Evolutionary conservation across 148 eudicot species (phyloP).

Genomic region (Vaccinium macrocarpon): DNA sequence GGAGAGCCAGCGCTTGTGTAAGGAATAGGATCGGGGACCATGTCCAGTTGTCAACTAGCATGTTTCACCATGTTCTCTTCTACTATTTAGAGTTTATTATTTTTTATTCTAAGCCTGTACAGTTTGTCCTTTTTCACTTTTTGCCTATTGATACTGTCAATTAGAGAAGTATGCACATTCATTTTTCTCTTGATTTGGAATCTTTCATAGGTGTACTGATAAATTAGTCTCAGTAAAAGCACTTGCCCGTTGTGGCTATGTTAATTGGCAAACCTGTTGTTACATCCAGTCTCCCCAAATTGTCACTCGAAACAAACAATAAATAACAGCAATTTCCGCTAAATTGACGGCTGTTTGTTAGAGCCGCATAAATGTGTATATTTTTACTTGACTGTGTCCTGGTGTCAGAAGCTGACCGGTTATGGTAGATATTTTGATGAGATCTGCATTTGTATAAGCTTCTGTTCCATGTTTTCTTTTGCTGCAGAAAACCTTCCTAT

Average conservation of each 20-base stretch:
- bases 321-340: neutral
- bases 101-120: neutral
- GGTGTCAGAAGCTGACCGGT: neutral
- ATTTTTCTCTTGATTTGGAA: neutral
- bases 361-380: neutral
- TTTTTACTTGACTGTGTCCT: neutral
- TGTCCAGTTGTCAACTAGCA: neutral
- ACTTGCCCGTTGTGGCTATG: neutral
- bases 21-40: constrained; percentile 5
- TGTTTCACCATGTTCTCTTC: neutral
- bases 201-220: neutral
- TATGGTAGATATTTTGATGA: neutral
- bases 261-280: neutral
- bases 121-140: neutral
- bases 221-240: neutral
- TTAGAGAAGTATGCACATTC: neutral
- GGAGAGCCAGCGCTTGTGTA: neutral
- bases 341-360: neutral
- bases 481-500: neutral
- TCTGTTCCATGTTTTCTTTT: neutral
- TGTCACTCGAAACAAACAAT: neutral
- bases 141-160: neutral
- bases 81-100: neutral
- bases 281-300: neutral
- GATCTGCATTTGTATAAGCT: neutral